These are phyloP conservation scores for Aspergillus melleus DNA, from an alignment of 2,329 filamentous ascomycete genomes.

Conservation along the genomic window DNA sequence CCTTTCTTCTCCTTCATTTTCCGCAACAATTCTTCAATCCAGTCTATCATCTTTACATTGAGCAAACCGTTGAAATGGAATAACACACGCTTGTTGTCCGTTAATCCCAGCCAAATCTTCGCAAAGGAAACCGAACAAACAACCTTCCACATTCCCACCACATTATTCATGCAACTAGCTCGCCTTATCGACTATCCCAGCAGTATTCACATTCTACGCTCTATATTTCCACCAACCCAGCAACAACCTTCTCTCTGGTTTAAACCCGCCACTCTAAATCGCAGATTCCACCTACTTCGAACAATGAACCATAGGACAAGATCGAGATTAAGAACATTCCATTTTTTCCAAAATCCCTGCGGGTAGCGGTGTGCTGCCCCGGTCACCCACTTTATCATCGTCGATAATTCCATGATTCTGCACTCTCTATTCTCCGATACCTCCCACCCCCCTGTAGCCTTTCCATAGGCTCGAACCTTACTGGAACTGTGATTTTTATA, in stretches of 20 bases:
- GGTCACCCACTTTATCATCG: not conserved
- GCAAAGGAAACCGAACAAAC: not conserved
- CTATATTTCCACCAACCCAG: not conserved
- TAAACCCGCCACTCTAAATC: not conserved
- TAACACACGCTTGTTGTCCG: slow-evolving; percentile 17
- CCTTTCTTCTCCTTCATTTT: not conserved
- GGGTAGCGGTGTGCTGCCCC: slow-evolving; percentile 21
- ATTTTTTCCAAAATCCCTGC: slow-evolving; percentile 17
- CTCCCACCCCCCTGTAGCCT: not conserved
- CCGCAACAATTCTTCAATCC: not conserved
- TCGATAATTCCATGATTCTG: not conserved
- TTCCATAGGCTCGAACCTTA: not conserved
- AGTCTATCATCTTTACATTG: not conserved
- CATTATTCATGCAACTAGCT: not conserved
- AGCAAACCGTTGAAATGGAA: slow-evolving; percentile 16
- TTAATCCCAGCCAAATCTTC: slow-evolving; percentile 1
- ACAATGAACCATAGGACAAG: slow-evolving; percentile 16
- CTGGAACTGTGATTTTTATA: not conserved
- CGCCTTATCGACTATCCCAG: not conserved
- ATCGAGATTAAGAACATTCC: slow-evolving; percentile 10
- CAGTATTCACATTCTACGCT: not conserved
- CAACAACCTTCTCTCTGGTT: not conserved
- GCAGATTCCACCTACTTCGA: not conserved
- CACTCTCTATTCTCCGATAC: slow-evolving; percentile 2
- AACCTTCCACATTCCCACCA: not conserved